phyloP scores from a whole-genome alignment of 192 early-diverging fungal genomes.

The Phycomyces blakesleeanus region DNA sequence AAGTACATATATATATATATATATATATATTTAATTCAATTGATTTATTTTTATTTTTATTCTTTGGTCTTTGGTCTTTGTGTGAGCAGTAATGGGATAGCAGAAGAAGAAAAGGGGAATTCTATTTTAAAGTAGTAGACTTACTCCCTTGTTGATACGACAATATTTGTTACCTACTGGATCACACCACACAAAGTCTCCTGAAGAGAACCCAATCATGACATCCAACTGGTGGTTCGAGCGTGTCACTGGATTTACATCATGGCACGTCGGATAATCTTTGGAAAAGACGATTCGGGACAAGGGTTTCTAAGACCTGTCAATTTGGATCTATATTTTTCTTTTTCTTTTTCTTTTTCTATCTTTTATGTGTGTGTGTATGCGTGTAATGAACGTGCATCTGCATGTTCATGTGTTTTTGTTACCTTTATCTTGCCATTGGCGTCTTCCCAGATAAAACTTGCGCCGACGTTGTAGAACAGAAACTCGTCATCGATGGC shows the following conservation, averaged over 20 bases:
- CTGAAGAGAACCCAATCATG: conserved; percentile 77
- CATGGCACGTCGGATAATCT: conserved; percentile 79
- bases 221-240: conserved; percentile 73
- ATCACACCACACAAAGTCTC: conserved; percentile 84
- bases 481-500: conserved; percentile 55
- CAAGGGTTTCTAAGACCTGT: conserved; percentile 61
- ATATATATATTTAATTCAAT: too few relatives aligned
- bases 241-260: conserved; percentile 72
- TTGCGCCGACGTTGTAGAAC: conserved; percentile 70
- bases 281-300: conserved; percentile 72
- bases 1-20: background rate
- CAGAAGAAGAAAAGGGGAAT: background rate
- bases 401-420: background rate
- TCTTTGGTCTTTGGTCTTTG: background rate
- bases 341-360: too few relatives aligned
- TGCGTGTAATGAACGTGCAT: too few relatives aligned
- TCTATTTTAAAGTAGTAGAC: background rate
- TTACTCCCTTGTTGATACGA: conserved; percentile 78
- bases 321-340: background rate
- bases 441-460: conserved; percentile 71
- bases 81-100: background rate
- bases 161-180: conserved; percentile 82
- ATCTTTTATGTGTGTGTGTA: too few relatives aligned
- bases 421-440: conserved; percentile 46
- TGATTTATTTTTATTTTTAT: background rate